Evolutionary conservation across 495 filamentous ascomycete genomes (phyloP).

Genomic region (Lentithecium fluviatile): DNA sequence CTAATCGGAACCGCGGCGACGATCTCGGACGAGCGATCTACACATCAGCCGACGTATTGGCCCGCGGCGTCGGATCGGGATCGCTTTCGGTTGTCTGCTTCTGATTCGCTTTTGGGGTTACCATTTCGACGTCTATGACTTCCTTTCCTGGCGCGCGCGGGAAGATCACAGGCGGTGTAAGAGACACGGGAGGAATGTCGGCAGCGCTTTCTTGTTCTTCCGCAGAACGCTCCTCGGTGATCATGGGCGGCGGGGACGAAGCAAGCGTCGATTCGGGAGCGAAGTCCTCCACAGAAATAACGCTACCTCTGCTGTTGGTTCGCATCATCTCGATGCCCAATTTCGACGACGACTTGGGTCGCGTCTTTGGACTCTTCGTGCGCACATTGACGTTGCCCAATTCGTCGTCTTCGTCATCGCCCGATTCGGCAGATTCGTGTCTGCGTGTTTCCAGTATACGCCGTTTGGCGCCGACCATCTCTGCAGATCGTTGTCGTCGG

Average conservation of each 20-base stretch:
- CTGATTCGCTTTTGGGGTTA: slow-evolving; percentile 30
- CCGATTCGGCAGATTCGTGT: slow-evolving; percentile 77
- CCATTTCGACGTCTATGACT: slow-evolving; percentile 44
- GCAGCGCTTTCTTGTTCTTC: slow-evolving; percentile 33
- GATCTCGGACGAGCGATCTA: slow-evolving; percentile 8
- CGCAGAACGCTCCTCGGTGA: slow-evolving; percentile 31
- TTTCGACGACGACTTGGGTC: slow-evolving; percentile 65
- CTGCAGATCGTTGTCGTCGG: slow-evolving; percentile 70
- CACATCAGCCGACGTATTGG: slow-evolving; percentile 11
- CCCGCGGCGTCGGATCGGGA: slow-evolving; percentile 33
- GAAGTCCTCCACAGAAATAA: slow-evolving; percentile 54
- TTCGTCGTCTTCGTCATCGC: slow-evolving; percentile 91
- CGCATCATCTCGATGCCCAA: slow-evolving; percentile 94
- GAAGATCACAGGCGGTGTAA: slow-evolving; percentile 50
- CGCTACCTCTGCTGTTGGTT: slow-evolving; percentile 85
- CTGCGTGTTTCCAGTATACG: slow-evolving; percentile 64
- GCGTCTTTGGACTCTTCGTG: slow-evolving; percentile 57
- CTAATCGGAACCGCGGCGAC: neutral
- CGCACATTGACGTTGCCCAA: slow-evolving; percentile 62
- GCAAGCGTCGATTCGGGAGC: slow-evolving; percentile 25
- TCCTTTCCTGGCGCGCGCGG: slow-evolving; percentile 38
- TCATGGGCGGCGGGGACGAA: slow-evolving; percentile 35
- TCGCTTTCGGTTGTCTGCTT: slow-evolving; percentile 9
- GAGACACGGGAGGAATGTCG: slow-evolving; percentile 33
- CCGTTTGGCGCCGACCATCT: slow-evolving; percentile 64